A percentile compares a stretch with the other conserved stretches of the same genome.
phyloP scores from a whole-genome alignment of 495 filamentous ascomycete genomes.

The Copromyces sp. region DNA sequence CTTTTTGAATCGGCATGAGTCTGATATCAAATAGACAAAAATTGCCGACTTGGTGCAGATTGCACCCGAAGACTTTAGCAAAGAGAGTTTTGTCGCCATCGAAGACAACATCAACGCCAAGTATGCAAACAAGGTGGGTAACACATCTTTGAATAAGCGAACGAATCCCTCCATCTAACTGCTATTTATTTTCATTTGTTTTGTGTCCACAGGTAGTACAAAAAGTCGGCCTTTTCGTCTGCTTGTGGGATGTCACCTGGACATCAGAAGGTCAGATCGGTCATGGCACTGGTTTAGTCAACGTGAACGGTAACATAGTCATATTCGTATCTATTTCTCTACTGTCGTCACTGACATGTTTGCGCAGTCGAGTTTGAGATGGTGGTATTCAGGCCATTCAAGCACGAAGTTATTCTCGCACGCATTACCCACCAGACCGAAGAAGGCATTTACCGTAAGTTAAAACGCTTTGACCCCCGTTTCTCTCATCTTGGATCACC shows the following conservation, averaged over 20 bases:
- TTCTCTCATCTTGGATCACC: background rate
- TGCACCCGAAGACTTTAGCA: conserved; percentile 71
- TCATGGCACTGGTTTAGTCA: conserved; percentile 77
- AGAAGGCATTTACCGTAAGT: conserved; percentile 65
- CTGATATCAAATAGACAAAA: conserved; percentile 40
- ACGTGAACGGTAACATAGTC: conserved; percentile 65
- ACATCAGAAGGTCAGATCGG: conserved; percentile 88
- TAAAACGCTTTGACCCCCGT: background rate
- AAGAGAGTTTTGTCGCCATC: conserved; percentile 64
- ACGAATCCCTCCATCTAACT: background rate
- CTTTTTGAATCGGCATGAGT: background rate
- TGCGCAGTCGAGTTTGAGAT: conserved; percentile 74
- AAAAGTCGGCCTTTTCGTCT: conserved; percentile 85
- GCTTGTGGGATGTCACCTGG: conserved; percentile 75
- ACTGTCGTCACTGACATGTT: conserved; percentile 2
- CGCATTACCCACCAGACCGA: conserved; percentile 62
- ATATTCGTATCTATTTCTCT: background rate
- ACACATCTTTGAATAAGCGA: background rate
- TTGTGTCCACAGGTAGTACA: conserved; percentile 26
- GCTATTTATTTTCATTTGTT: background rate
- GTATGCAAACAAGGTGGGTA: conserved; percentile 76
- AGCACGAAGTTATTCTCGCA: conserved; percentile 77
- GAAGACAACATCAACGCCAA: conserved; percentile 93
- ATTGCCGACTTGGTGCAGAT: conserved; percentile 90
- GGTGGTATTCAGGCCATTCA: conserved; percentile 90